Conservation (phyloP, 345 rosid species). For the Rhodamnia argentea region DNA sequence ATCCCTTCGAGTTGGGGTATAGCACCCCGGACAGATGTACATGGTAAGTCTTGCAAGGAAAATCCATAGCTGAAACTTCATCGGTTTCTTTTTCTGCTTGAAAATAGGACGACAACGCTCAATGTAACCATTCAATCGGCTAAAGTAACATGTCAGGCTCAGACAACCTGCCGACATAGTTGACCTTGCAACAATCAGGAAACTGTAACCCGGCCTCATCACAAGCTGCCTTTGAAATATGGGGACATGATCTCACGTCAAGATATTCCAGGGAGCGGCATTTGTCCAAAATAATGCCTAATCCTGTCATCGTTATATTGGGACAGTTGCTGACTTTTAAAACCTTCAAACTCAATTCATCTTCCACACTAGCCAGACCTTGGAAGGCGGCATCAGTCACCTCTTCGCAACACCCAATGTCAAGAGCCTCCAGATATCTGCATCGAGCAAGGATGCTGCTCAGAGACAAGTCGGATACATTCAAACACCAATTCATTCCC, state of each 20-base stretch:
- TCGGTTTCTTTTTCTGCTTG: not conserved
- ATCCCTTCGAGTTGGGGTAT: not conserved
- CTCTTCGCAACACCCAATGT: slow-evolving; percentile 83
- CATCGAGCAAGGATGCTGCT: slow-evolving; percentile 55
- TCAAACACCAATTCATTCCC: slow-evolving; percentile 95
- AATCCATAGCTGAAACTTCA: not conserved
- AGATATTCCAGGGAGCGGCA: slow-evolving; percentile 58
- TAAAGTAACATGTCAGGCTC: slow-evolving; percentile 53
- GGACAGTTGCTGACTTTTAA: slow-evolving; percentile 71
- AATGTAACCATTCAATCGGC: not conserved
- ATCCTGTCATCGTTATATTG: slow-evolving; percentile 54
- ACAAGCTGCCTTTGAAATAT: slow-evolving; percentile 56
- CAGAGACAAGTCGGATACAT: slow-evolving; percentile 61
- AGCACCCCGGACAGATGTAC: not conserved
- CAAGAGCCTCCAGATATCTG: slow-evolving; percentile 73
- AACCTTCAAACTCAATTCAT: slow-evolving; percentile 44
- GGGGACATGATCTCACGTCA: slow-evolving; percentile 83
- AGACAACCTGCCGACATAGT: slow-evolving; percentile 52
- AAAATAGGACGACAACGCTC: not conserved
- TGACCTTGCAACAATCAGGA: slow-evolving; percentile 68
- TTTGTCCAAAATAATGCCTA: slow-evolving; percentile 57
- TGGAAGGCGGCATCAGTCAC: slow-evolving; percentile 62
- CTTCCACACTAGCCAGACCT: slow-evolving; percentile 22
- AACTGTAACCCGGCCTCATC: slow-evolving; percentile 74
- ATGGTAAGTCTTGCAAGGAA: not conserved